phyloP scores from a whole-genome alignment of 2,329 filamentous ascomycete genomes.

The Beauveria medogensis region DNA sequence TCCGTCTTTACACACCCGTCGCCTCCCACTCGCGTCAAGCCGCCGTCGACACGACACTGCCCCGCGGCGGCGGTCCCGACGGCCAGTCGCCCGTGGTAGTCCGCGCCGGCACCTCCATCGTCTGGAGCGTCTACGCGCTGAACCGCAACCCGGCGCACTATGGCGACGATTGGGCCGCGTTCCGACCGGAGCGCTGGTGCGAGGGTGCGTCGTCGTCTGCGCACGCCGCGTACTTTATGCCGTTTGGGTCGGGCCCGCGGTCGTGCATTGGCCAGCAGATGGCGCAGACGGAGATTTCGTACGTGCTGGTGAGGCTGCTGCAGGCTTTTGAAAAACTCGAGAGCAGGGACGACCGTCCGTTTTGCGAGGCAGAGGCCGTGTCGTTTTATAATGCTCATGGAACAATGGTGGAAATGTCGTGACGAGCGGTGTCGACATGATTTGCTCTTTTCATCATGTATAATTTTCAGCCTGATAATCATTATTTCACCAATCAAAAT shows the following conservation, averaged over 20 bases:
- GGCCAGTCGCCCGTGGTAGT: constrained; percentile 41
- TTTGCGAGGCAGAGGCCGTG: constrained; percentile 6
- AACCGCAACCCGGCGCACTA: constrained; percentile 7
- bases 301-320: constrained; percentile 5
- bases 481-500: no score
- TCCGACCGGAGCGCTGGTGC: constrained; percentile 6
- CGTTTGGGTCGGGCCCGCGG: constrained; percentile 8
- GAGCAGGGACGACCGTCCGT: background rate
- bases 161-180: constrained; percentile 8
- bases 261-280: constrained; percentile 10
- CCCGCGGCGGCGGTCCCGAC: constrained; percentile 42
- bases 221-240: background rate
- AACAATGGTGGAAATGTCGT: constrained; percentile 2
- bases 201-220: background rate
- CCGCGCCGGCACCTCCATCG: constrained; percentile 35
- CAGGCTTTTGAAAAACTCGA: background rate
- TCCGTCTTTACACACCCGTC: constrained; percentile 9
- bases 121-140: constrained; percentile 8
- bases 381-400: constrained; percentile 6
- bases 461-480: no score
- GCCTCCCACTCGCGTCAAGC: constrained; percentile 30
- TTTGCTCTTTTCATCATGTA: no score
- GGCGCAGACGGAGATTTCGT: constrained; percentile 8
- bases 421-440: background rate
- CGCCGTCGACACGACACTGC: constrained; percentile 37